Evolutionary conservation across 768 basidiomycete genomes (phyloP).

Genomic region (Termitomyces titanicus): DNA sequence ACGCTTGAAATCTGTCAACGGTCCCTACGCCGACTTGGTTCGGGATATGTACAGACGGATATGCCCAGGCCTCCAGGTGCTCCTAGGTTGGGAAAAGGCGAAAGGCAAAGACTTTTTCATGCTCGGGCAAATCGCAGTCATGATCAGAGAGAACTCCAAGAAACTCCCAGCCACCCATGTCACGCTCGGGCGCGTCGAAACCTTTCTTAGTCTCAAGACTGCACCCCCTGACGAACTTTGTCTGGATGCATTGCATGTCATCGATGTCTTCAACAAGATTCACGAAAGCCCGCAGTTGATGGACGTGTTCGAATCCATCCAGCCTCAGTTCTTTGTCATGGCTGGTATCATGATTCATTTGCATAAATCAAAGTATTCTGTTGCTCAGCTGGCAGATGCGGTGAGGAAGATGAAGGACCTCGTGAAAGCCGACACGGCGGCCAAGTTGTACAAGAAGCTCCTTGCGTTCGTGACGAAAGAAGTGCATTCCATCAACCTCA

Average conservation of each 20-base stretch:
- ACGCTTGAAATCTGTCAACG: constrained; percentile 46
- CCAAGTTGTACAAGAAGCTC: constrained; percentile 8
- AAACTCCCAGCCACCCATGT: constrained; percentile 15
- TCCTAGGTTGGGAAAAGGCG: constrained; percentile 39
- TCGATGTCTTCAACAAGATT: constrained; percentile 15
- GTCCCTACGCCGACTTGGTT: constrained; percentile 40
- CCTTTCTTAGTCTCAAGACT: constrained; percentile 16
- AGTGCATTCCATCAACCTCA: constrained; percentile 1
- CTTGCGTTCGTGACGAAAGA: constrained; percentile 7
- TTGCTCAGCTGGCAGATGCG: constrained; percentile 40
- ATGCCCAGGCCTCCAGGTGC: constrained; percentile 31
- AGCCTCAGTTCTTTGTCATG: constrained; percentile 45
- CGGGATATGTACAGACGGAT: constrained; percentile 33
- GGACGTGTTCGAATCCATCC: constrained; percentile 19
- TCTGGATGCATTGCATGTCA: background rate
- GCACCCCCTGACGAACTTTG: background rate
- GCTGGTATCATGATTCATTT: constrained; percentile 36
- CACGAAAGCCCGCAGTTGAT: constrained; percentile 8
- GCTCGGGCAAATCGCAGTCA: constrained; percentile 32
- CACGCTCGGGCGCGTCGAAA: constrained; percentile 19
- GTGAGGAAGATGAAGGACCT: constrained; percentile 29
- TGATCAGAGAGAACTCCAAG: constrained; percentile 14
- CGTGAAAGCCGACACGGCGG: background rate
- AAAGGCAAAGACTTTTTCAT: constrained; percentile 46
- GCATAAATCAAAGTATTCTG: constrained; percentile 26